phyloP scores from a whole-genome alignment of 495 filamentous ascomycete species.

The Aspergillus egyptiacus region DNA sequence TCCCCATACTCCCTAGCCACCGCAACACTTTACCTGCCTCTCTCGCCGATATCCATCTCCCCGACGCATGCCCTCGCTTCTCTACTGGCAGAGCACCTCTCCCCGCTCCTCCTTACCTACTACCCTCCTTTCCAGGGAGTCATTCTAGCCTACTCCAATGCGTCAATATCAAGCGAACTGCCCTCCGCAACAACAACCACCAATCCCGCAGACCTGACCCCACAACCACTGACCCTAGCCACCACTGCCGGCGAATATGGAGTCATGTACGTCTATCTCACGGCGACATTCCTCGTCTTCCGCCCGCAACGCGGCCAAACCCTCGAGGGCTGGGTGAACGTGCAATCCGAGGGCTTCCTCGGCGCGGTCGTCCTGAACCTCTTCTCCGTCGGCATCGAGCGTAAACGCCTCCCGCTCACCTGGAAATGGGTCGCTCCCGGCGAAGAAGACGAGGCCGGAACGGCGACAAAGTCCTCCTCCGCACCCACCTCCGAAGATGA shows the following conservation, averaged over 20 bases:
- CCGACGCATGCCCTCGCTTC: slow-evolving; percentile 57
- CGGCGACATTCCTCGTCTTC: slow-evolving; percentile 67
- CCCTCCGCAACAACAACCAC: slow-evolving; percentile 25
- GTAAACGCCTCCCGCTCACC: slow-evolving; percentile 54
- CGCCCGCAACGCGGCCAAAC: slow-evolving; percentile 51
- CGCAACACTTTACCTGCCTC: slow-evolving; percentile 62
- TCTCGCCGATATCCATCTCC: slow-evolving; percentile 63
- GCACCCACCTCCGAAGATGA: slow-evolving; percentile 11
- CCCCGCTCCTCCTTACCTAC: slow-evolving; percentile 69
- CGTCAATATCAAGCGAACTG: slow-evolving; percentile 38
- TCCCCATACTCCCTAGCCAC: slow-evolving; percentile 59
- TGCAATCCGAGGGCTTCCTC: slow-evolving; percentile 67
- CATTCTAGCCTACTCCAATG: slow-evolving; percentile 63
- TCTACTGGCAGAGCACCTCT: slow-evolving; percentile 66
- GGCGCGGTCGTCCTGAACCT: slow-evolving; percentile 67
- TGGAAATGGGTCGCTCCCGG: slow-evolving; percentile 59
- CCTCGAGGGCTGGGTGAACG: slow-evolving; percentile 62
- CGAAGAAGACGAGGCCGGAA: slow-evolving; percentile 26
- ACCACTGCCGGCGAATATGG: slow-evolving; percentile 61
- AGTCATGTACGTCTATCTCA: slow-evolving; percentile 62
- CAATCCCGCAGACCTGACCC: slow-evolving; percentile 27
- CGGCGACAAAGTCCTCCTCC: background rate
- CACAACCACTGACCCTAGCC: slow-evolving; percentile 44
- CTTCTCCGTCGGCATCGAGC: slow-evolving; percentile 67
- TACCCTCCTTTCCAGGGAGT: slow-evolving; percentile 65